Conservation (phyloP, 805 yeast genomes). For the Barnettozyma sucrosica region DNA sequence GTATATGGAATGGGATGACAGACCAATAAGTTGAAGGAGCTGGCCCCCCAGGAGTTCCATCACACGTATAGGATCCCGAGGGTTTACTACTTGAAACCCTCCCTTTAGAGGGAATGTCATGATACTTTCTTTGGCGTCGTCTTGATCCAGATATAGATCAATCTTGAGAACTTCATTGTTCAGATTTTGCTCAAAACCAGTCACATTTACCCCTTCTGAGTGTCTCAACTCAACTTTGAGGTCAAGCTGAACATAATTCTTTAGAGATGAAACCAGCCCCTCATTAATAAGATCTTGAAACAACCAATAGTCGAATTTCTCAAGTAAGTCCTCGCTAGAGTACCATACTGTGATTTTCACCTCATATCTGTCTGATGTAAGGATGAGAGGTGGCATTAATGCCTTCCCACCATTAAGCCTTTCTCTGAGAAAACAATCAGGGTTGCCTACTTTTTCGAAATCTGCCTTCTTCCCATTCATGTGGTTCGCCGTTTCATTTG, state of each 20-base stretch:
- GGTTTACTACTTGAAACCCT: background rate
- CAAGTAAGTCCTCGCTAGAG: background rate
- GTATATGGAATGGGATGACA: background rate
- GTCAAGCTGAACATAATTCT: background rate
- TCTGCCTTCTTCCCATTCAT: background rate
- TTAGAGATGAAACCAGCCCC: background rate
- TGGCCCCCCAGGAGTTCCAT: conserved; percentile 6
- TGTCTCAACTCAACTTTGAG: background rate
- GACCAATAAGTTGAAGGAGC: conserved; percentile 5
- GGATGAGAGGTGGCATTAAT: background rate
- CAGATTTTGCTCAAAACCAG: background rate
- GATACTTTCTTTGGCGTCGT: background rate
- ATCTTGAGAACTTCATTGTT: background rate
- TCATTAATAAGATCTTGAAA: background rate
- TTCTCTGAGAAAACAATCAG: background rate
- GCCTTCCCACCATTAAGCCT: no score
- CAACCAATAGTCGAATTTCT: background rate
- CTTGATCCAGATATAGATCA: background rate
- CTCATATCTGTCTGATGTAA: background rate
- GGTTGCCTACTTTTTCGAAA: no score
- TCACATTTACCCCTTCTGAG: background rate
- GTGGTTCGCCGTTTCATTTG: background rate
- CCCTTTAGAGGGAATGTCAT: conserved; percentile 4
- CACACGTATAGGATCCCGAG: conserved; percentile 2
- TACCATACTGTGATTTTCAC: background rate